Conservation (phyloP, 768 basidiomycete species). For the Kwoniella sp. region DNA sequence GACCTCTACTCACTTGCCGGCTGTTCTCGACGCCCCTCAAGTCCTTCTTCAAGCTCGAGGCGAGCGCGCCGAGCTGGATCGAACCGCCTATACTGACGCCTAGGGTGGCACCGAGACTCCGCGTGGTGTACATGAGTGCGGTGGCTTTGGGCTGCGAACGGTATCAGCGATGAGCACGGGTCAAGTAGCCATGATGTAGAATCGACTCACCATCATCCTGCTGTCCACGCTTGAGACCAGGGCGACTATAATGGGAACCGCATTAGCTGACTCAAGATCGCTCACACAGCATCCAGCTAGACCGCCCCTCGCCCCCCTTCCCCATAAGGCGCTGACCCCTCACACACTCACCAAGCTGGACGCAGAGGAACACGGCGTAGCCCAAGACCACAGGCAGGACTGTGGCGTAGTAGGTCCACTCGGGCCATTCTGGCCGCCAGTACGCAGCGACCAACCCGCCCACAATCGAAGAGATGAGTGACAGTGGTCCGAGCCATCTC, state of each 20-base stretch:
- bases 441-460: conserved; percentile 29
- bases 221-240: conserved; percentile 43
- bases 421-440: conserved; percentile 37
- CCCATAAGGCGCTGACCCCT: too few species aligned
- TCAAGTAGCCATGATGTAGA: neutral
- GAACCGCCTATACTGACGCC: conserved; percentile 45
- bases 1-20: conserved; percentile 21
- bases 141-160: conserved; percentile 44
- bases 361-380: conserved; percentile 46
- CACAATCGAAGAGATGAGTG: conserved; percentile 33
- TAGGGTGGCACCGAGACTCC: conserved; percentile 44
- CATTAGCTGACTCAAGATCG: too few species aligned
- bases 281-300: too few species aligned
- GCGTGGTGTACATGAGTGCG: conserved; percentile 43
- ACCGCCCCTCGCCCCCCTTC: too few species aligned
- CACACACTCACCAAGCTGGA: conserved; percentile 41
- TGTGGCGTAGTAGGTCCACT: conserved; percentile 38
- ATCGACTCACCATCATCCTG: conserved; percentile 39
- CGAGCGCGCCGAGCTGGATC: conserved; percentile 40
- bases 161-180: neutral
- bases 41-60: conserved; percentile 17
- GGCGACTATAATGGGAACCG: too few species aligned
- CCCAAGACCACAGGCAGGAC: conserved; percentile 42
- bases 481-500: conserved; percentile 27
- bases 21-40: conserved; percentile 14